Conservation (phyloP, 1,139 yeast genomes). For the Geotrichum klebahnii region DNA sequence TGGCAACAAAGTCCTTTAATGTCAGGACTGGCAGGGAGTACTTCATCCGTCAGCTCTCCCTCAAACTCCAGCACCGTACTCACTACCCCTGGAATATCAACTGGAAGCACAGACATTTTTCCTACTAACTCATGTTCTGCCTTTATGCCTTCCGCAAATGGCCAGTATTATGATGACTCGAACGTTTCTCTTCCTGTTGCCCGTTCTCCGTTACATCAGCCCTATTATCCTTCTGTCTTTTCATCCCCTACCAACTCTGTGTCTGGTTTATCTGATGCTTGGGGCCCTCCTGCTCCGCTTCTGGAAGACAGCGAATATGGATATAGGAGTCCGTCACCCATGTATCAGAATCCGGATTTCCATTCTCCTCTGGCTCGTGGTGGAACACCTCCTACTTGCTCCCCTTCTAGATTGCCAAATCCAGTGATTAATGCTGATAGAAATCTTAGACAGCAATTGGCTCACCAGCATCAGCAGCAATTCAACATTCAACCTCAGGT, state of each 20-base stretch:
- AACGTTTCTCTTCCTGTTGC: constrained; percentile 7
- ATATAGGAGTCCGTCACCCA: constrained; percentile 15
- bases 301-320: constrained; percentile 9
- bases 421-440: constrained; percentile 21
- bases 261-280: constrained; percentile 15
- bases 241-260: constrained; percentile 20
- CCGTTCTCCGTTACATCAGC: constrained; percentile 14
- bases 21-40: no score
- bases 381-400: constrained; percentile 10
- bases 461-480: constrained; percentile 14
- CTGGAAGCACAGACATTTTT: no score
- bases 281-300: no score
- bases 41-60: no score
- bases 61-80: no score
- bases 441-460: constrained; percentile 23
- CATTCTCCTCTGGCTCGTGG: neutral
- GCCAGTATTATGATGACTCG: no score
- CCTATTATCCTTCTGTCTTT: constrained; percentile 17
- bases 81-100: no score
- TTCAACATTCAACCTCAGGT: neutral
- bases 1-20: constrained; percentile 13
- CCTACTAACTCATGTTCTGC: no score
- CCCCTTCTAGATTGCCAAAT: constrained; percentile 19
- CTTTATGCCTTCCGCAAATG: no score
- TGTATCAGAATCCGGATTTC: neutral